These are phyloP conservation scores for Avena insularis DNA, from an alignment of 176 grass and related monocot species.

Conservation along the genomic window DNA sequence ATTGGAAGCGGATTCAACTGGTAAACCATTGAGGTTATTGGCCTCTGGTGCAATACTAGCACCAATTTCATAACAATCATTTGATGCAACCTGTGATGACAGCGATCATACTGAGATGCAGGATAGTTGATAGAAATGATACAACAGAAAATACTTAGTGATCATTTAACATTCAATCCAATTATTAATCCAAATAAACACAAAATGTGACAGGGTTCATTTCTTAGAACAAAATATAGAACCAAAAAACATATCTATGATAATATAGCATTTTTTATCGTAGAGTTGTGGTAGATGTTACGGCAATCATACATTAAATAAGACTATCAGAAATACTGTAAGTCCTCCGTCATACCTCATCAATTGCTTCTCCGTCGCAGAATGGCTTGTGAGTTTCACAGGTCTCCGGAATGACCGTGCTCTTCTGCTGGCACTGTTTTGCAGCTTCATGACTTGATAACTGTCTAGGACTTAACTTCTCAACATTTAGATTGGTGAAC, in stretches of 20 bases:
- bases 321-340: neutral
- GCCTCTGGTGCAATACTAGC: slow-evolving; percentile 34
- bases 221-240: slow-evolving; percentile 23
- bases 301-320: neutral
- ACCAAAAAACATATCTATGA: slow-evolving; percentile 3
- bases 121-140: slow-evolving; percentile 18
- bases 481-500: slow-evolving; percentile 13
- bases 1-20: slow-evolving; percentile 19
- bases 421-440: slow-evolving; percentile 37
- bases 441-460: slow-evolving; percentile 35
- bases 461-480: slow-evolving; percentile 30
- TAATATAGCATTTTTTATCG: neutral
- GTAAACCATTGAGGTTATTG: slow-evolving; percentile 36
- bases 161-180: neutral
- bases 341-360: slow-evolving; percentile 52
- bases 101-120: slow-evolving; percentile 30
- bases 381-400: slow-evolving; percentile 47
- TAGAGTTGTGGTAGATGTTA: neutral
- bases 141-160: neutral
- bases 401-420: slow-evolving; percentile 31
- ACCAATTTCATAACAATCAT: slow-evolving; percentile 41
- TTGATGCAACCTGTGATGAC: slow-evolving; percentile 46
- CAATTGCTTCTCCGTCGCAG: slow-evolving; percentile 39
- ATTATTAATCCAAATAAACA: slow-evolving; percentile 28
- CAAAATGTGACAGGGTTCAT: neutral